Percentiles rank a stretch among this genome's conserved stretches.
Conservation (phyloP, 2,329 filamentous ascomycete species). For the Scortechinia acanthostroma region DNA sequence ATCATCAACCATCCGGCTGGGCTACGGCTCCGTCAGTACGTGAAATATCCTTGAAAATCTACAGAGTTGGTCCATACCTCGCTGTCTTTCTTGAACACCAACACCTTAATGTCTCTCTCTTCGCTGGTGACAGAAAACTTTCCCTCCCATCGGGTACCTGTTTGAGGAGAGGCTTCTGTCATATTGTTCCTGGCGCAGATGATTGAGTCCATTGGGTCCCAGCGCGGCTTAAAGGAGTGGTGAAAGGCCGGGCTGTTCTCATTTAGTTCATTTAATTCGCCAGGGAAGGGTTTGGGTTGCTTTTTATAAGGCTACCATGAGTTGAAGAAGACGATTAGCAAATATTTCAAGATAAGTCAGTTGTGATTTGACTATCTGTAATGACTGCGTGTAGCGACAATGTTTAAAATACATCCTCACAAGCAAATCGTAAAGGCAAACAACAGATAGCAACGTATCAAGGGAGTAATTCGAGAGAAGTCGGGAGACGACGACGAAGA, state of each 20-base stretch:
- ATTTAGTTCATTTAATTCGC: conserved; percentile 53
- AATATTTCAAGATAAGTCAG: too few relatives aligned
- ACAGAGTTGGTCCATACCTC: too few relatives aligned
- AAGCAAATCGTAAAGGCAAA: too few relatives aligned
- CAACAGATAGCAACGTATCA: too few relatives aligned
- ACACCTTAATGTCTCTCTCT: not conserved
- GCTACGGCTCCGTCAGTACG: too few relatives aligned
- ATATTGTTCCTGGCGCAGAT: conserved; percentile 39
- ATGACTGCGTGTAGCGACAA: too few relatives aligned
- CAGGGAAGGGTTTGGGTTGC: conserved; percentile 61
- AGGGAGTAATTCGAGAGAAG: too few relatives aligned
- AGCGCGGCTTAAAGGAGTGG: conserved; percentile 69
- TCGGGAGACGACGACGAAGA: conserved; percentile 93
- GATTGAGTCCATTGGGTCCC: conserved; percentile 69
- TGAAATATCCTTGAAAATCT: too few relatives aligned
- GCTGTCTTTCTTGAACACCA: not conserved
- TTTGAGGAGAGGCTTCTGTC: conserved; percentile 23
- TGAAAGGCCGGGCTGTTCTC: conserved; percentile 47
- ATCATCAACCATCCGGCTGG: too few relatives aligned
- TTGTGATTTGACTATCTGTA: conserved; percentile 16
- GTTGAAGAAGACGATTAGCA: conserved; percentile 35
- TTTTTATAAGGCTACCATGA: conserved; percentile 81
- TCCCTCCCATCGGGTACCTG: not conserved
- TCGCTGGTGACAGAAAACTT: conserved; percentile 2
- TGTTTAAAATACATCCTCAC: too few relatives aligned